Evolutionary conservation across 805 yeast genomes (phyloP).

Genomic region (Nakazawaea laoshanensis): DNA sequence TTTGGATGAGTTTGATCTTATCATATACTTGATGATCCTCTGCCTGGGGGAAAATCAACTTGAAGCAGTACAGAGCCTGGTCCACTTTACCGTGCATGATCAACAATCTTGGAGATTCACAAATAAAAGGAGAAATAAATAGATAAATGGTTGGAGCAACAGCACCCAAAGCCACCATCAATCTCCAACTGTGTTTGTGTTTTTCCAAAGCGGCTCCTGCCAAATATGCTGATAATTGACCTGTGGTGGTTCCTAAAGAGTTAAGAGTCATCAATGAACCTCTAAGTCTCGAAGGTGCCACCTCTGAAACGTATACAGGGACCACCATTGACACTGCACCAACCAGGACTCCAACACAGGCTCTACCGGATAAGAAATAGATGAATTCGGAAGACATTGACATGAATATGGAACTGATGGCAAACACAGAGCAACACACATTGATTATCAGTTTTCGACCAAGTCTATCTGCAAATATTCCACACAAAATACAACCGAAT

Average conservation of each 20-base stretch:
- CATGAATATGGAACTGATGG: conserved; percentile 26
- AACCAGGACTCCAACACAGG: conserved; percentile 61
- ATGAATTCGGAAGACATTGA: conserved; percentile 29
- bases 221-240: conserved; percentile 37
- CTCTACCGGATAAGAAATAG: conserved; percentile 44
- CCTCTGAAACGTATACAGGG: conserved; percentile 50
- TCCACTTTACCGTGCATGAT: conserved; percentile 23
- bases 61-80: conserved; percentile 33
- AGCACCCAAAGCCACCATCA: conserved; percentile 27
- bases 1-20: conserved; percentile 38
- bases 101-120: conserved; percentile 42
- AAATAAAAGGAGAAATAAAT: conserved; percentile 30
- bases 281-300: conserved; percentile 32
- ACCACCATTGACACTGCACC: conserved; percentile 66
- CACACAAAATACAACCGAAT: conserved; percentile 42
- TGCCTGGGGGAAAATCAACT: conserved; percentile 34
- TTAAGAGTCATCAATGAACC: conserved; percentile 30
- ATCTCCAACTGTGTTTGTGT: conserved; percentile 27
- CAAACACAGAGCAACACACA: conserved; percentile 29
- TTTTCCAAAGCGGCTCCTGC: conserved; percentile 25
- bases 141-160: conserved; percentile 33
- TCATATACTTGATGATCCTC: conserved; percentile 31
- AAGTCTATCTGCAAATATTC: conserved; percentile 36
- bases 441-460: conserved; percentile 33
- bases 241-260: conserved; percentile 38